Evolutionary conservation across 805 yeast genomes (phyloP), one percentile per base, ranked within the genome.

Genomic region (Wickerhamiella dianesei): DNA sequence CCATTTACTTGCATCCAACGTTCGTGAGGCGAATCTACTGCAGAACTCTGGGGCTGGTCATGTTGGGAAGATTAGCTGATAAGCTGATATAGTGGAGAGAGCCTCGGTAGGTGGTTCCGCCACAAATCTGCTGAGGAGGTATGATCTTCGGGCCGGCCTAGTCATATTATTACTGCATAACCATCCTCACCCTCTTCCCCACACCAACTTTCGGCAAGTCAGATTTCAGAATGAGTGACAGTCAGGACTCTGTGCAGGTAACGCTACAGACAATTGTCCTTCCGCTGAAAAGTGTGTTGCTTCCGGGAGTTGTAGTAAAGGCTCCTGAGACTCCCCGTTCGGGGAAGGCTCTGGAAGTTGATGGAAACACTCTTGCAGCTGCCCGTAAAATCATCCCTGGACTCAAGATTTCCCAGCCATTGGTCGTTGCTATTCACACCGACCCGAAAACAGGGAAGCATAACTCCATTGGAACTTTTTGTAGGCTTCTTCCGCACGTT

Each of bases 381-480:
- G 41, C 18, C 5, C 21, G 25, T n/a, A 17, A 6, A 18, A 20
- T 39, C 4, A 18, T 39, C n/a, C 25, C 41, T 8, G 18, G 18
- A 5, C 16, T 39, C 14, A 13, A 18, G 21, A 18, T 18, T 19
- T 12, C 41, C 25, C 20, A 39, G 41, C 20, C 18, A 14, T 21
- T 39, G 21, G 25, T 39, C 13, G n/a, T 39, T 19, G 41, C 41
- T 8, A 39, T 39, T 19, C 32, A 25, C 12, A 12, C 12, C 12
- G 32, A 25, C 32, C 41, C 41, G 6, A 17, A 39, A 14, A 18
- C 21, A 48, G 29, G 48, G 47, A 21, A 37, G 40, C 22, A 41
- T 3, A 19, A 17, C 9, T 37, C 45, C 20, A 43, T 53, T 6
- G 61, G 59, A 3, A 52, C 58, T 6, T 42, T 58, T 2, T 59